phyloP scores from a whole-genome alignment of 129 eudicot genomes.

The Arctium lappa region DNA sequence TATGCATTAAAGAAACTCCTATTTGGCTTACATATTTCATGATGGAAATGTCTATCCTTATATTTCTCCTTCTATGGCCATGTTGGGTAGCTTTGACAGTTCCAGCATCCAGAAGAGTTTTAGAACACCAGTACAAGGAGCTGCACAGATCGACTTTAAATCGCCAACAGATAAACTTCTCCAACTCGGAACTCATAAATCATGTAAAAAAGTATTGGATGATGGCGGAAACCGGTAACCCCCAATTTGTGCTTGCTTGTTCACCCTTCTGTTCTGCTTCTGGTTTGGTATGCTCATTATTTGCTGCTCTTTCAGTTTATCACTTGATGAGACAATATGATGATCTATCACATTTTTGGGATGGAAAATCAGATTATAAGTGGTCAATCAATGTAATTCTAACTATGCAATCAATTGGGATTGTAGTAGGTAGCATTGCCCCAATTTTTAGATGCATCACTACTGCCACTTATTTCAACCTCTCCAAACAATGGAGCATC shows the following conservation, averaged over 20 bases:
- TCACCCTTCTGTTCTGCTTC: constrained; percentile 3
- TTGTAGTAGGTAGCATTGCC: constrained; percentile 6
- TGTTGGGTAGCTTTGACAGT: constrained; percentile 16
- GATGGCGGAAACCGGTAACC: constrained; percentile 28
- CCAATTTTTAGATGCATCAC: constrained; percentile 24
- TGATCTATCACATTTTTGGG: not conserved
- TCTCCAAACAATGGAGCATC: constrained; percentile 13
- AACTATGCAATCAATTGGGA: not conserved
- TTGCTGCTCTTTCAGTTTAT: not conserved
- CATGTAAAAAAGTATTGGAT: constrained; percentile 20
- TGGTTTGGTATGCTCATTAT: not conserved
- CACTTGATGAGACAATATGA: not conserved
- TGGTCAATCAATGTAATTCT: constrained; percentile 2
- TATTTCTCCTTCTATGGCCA: constrained; percentile 1
- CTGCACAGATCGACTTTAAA: not conserved
- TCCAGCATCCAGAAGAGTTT: constrained; percentile 11
- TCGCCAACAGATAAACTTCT: not conserved
- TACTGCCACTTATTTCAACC: not conserved
- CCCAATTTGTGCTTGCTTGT: constrained; percentile 21
- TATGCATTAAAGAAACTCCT: constrained; percentile 6
- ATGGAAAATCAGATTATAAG: not conserved
- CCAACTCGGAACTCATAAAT: not conserved
- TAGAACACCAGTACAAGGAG: constrained; percentile 10
- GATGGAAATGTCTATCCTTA: not conserved
- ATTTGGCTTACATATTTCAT: not conserved